Evolutionary conservation across 495 filamentous ascomycete species (phyloP).

Genomic region (Penicillium salamii): DNA sequence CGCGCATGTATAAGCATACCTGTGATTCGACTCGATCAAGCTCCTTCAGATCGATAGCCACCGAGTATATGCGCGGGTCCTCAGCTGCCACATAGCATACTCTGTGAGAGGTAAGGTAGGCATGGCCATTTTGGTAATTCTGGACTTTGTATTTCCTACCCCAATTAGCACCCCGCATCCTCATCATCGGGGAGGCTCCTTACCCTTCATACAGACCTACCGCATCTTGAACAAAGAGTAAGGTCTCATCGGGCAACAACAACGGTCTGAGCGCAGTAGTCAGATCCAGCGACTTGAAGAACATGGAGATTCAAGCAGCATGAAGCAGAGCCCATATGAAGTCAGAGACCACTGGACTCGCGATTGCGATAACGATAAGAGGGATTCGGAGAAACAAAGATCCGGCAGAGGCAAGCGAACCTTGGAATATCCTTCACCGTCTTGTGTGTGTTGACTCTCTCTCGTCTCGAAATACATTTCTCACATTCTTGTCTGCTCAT

Average conservation of each 20-base stretch:
- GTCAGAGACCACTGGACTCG: neutral
- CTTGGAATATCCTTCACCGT: constrained; percentile 1
- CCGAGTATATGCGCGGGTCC: constrained; percentile 80
- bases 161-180: constrained; percentile 3
- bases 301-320: constrained; percentile 57
- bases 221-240: constrained; percentile 94
- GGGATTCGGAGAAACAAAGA: constrained; percentile 9
- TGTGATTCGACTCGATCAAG: constrained; percentile 90
- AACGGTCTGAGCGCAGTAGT: constrained; percentile 92
- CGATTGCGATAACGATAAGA: constrained; percentile 21
- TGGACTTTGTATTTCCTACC: constrained; percentile 89
- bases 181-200: constrained; percentile 28
- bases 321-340: constrained; percentile 8
- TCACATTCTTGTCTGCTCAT: too few species aligned
- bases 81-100: constrained; percentile 91
- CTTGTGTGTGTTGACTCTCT: neutral
- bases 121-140: constrained; percentile 91
- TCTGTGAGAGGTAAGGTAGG: constrained; percentile 92
- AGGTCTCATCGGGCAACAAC: constrained; percentile 81
- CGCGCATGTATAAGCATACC: constrained; percentile 50
- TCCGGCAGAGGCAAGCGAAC: constrained; percentile 19
- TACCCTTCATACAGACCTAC: constrained; percentile 98
- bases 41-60: constrained; percentile 84
- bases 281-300: constrained; percentile 89
- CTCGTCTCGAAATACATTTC: neutral